phyloP scores from a whole-genome alignment of 768 basidiomycete genomes.

The Termitomyces sp. region DNA sequence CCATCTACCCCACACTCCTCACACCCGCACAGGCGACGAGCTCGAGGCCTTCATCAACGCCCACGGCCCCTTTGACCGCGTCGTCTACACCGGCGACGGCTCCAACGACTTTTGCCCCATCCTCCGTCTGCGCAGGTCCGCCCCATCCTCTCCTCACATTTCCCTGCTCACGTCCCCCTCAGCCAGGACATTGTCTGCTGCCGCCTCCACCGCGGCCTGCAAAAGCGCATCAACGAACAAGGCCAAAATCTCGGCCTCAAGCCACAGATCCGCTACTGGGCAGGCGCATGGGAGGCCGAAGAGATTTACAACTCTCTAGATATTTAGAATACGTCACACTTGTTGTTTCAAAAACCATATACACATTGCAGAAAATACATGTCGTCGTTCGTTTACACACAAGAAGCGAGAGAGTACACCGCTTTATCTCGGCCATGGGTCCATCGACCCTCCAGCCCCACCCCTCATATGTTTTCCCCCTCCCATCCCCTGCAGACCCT shows the following conservation, averaged over 20 bases:
- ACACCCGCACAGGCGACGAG: slow-evolving; percentile 66
- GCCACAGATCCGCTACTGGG: slow-evolving; percentile 78
- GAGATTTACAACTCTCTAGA: slow-evolving; percentile 52
- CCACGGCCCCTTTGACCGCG: slow-evolving; percentile 62
- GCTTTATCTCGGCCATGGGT: slow-evolving; percentile 68
- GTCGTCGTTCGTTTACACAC: background rate
- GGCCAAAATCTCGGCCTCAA: slow-evolving; percentile 59
- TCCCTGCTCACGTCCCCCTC: background rate
- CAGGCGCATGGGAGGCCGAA: slow-evolving; percentile 95
- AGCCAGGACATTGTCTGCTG: slow-evolving; percentile 86
- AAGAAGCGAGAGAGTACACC: slow-evolving; percentile 1
- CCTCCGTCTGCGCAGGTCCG: slow-evolving; percentile 68
- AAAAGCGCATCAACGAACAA: slow-evolving; percentile 71
- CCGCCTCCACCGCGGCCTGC: slow-evolving; percentile 70
- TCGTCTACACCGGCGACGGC: slow-evolving; percentile 93
- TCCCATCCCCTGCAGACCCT: slow-evolving; percentile 32
- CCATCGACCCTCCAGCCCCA: slow-evolving; percentile 32
- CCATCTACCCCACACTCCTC: background rate
- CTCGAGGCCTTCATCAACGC: slow-evolving; percentile 73
- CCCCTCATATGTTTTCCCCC: slow-evolving; percentile 49
- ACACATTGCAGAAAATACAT: background rate
- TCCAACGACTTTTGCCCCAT: slow-evolving; percentile 94
- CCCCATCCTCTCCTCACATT: background rate
- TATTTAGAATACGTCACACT: background rate
- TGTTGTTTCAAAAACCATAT: background rate